Evolutionary conservation across 257 asterid genomes (phyloP).

Genomic region (Plantago ovata): DNA sequence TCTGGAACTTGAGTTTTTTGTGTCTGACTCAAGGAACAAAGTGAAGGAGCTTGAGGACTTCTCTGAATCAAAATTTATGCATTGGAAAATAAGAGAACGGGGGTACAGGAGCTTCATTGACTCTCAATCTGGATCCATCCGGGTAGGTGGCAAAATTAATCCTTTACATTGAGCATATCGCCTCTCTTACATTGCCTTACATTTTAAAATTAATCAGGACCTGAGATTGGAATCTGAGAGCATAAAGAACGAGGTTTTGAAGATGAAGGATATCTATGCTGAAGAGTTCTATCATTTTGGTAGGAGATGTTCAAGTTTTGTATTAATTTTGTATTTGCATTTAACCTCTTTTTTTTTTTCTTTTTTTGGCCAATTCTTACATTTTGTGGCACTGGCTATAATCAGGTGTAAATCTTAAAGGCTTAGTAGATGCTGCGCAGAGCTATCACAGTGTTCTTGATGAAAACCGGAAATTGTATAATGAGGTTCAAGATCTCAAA

Average conservation of each 20-base stretch:
- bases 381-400: conserved; percentile 13
- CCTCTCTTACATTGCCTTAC: conserved; percentile 17
- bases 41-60: conserved; percentile 78
- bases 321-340: conserved; percentile 12
- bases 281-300: conserved; percentile 75
- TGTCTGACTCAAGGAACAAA: conserved; percentile 63
- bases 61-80: conserved; percentile 70
- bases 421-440: conserved; percentile 83
- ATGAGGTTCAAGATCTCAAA: conserved; percentile 97
- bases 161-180: conserved; percentile 9
- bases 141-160: conserved; percentile 44
- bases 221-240: conserved; percentile 64
- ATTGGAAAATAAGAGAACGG: conserved; percentile 77
- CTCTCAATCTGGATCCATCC: conserved; percentile 63
- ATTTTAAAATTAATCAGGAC: conserved; percentile 45
- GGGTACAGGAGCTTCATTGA: conserved; percentile 68
- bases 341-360: conserved; percentile 7
- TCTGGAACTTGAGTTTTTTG: conserved; percentile 55
- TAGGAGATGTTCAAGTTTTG: conserved; percentile 27
- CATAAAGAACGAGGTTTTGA: conserved; percentile 71
- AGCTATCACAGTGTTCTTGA: conserved; percentile 74
- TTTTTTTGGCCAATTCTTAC: conserved; percentile 8
- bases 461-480: conserved; percentile 86
- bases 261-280: conserved; percentile 48
- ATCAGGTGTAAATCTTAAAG: conserved; percentile 68